Evolutionary conservation across 768 basidiomycete species (phyloP), one percentile per base, ranked within the genome.

Genomic region (Grammothele lineata): DNA sequence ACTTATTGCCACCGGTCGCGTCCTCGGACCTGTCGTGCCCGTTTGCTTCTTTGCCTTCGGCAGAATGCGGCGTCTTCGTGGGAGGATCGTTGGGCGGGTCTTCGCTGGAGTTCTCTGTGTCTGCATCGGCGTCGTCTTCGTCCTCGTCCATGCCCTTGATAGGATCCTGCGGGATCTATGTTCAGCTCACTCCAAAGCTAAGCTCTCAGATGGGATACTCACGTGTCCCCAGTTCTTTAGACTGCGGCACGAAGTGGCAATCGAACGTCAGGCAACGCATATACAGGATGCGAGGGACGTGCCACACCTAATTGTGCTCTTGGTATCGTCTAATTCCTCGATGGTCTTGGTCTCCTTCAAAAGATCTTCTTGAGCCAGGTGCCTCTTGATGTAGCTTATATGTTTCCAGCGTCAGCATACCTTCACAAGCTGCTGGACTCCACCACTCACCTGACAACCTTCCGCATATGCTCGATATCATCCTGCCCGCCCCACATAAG

Each of bases 201-300:
- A n/a, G n/a, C n/a, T n/a, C n/a, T n/a, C n/a, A n/a, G n/a, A n/a
- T n/a, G n/a, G n/a, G n/a, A n/a, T 4, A 52, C 63, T 47, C 40
- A 66, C 66, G 47, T 66, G 66, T 21, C 66, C 61, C 63, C 63
- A 66, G 39, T 66, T 66, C 33, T 61, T 62, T 37, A 65, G 36
- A 35, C 63, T 66, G 32, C 27, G 27, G n/a, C 17, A 41, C 3
- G 17, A 37, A 26, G 19, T 15, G 22, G 30, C 43, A 26, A 23
- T 24, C 14, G 11, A 9, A n/a, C n/a, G n/a, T n/a, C n/a, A n/a
- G n/a, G n/a, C n/a, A n/a, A n/a, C n/a, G n/a, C n/a, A n/a, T n/a
- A n/a, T n/a, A n/a, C n/a, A n/a, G n/a, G n/a, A n/a, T n/a, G n/a
- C n/a, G n/a, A n/a, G n/a, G 27, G 27, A 30, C 27, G 27, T 7